Percentiles rank a stretch among this genome's conserved stretches.
Conservation (phyloP, 192 early-diverging fungal genomes). For the Coemansia sp. region DNA sequence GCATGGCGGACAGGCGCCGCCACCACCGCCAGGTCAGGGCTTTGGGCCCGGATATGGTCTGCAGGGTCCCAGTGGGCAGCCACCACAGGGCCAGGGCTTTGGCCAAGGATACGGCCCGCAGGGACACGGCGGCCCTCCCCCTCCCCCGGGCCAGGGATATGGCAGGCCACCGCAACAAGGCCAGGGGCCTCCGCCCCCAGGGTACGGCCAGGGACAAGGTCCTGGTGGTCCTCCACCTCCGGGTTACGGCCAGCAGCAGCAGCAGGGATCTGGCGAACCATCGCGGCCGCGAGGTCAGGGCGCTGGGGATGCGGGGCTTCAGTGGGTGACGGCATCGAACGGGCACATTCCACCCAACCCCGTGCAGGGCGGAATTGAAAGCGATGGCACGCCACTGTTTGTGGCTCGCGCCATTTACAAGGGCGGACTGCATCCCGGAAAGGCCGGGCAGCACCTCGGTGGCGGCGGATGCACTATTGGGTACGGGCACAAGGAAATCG, state of each 20-base stretch:
- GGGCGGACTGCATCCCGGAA: conserved; percentile 54
- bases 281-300: not conserved
- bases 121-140: not conserved
- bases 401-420: conserved; percentile 56
- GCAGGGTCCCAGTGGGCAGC: not conserved
- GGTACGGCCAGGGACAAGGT: not conserved
- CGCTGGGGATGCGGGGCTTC: conserved; percentile 12
- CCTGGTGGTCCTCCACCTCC: not conserved
- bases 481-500: conserved; percentile 58
- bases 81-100: not conserved
- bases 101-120: not conserved
- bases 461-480: conserved; percentile 53
- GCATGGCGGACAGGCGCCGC: not conserved
- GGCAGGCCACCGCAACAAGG: not conserved
- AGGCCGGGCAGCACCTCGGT: conserved; percentile 50
- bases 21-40: not conserved
- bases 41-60: not conserved
- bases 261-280: not conserved
- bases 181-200: conserved; percentile 1
- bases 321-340: conserved; percentile 44
- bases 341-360: conserved; percentile 53
- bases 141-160: not conserved
- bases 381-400: conserved; percentile 59
- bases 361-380: conserved; percentile 60
- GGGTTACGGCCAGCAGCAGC: not conserved